Evolutionary conservation across 2,329 filamentous ascomycete genomes (phyloP).

Genomic region (Bipolaris bicolor): DNA sequence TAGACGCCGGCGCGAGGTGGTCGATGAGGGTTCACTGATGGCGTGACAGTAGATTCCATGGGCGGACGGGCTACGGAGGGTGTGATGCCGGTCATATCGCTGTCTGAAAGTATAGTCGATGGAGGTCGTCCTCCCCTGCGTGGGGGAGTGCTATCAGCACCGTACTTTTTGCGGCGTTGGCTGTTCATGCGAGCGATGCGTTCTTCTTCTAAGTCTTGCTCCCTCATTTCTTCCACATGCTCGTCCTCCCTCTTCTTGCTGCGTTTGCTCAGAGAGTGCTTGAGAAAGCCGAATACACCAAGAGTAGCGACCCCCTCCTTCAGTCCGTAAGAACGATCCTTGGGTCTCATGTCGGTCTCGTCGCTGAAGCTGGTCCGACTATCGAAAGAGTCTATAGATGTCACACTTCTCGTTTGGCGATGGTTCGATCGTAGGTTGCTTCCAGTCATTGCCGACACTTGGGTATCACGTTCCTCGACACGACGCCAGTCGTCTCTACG

Average conservation of each 20-base stretch:
- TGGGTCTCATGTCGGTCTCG: conserved; percentile 30
- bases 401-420: conserved; percentile 43
- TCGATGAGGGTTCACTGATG: conserved; percentile 43
- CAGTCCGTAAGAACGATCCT: conserved; percentile 45
- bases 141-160: conserved; percentile 65
- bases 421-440: conserved; percentile 51
- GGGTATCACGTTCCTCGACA: conserved; percentile 48
- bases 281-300: conserved; percentile 49
- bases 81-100: conserved; percentile 52
- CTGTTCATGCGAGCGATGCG: conserved; percentile 60
- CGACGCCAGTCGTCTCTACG: conserved; percentile 45
- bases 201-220: conserved; percentile 60
- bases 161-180: conserved; percentile 66
- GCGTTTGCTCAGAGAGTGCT: conserved; percentile 56
- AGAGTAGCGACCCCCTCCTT: conserved; percentile 57
- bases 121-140: conserved; percentile 36
- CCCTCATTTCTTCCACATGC: conserved; percentile 62
- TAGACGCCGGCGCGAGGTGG: conserved; percentile 44
- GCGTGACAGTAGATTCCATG: conserved; percentile 32
- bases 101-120: conserved; percentile 54
- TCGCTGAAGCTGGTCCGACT: conserved; percentile 48
- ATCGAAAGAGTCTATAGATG: conserved; percentile 50
- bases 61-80: conserved; percentile 51
- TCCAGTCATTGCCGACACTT: conserved; percentile 52
- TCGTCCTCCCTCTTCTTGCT: conserved; percentile 65